phyloP scores from a whole-genome alignment of 345 rosid species.

The Aquilaria yunnanensis region DNA sequence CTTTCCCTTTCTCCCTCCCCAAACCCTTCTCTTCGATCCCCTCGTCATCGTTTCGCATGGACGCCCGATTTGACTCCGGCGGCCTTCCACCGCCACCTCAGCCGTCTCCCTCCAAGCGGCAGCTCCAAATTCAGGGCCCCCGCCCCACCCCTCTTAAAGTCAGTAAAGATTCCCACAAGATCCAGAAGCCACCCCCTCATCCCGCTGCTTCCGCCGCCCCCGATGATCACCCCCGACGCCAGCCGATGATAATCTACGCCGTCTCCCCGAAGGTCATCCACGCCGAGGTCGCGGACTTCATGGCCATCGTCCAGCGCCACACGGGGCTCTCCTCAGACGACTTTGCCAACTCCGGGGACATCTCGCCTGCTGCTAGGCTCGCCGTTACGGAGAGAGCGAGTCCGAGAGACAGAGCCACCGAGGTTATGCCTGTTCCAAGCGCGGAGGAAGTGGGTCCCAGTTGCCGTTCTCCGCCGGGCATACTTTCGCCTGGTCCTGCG shows the following conservation, averaged over 20 bases:
- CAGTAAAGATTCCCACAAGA: conserved; percentile 56
- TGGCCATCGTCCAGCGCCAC: conserved; percentile 82
- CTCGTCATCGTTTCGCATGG: conserved; percentile 22
- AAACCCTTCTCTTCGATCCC: not conserved
- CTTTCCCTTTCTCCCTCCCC: not conserved
- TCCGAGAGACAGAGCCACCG: conserved; percentile 44
- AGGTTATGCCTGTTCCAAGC: conserved; percentile 17
- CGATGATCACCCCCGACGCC: conserved; percentile 18
- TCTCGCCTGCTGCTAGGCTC: conserved; percentile 80
- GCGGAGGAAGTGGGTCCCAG: conserved; percentile 28
- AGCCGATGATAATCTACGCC: conserved; percentile 74
- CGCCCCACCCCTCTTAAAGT: conserved; percentile 69
- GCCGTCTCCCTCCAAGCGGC: conserved; percentile 23
- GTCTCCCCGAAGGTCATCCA: conserved; percentile 78
- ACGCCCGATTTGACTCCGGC: conserved; percentile 19
- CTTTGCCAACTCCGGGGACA: conserved; percentile 35
- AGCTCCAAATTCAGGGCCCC: conserved; percentile 62
- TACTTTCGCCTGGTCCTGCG: conserved; percentile 73
- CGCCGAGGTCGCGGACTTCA: conserved; percentile 55
- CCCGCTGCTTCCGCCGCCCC: conserved; percentile 15
- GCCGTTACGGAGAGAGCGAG: conserved; percentile 71
- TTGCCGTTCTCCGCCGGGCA: conserved; percentile 38
- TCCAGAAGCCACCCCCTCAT: conserved; percentile 45
- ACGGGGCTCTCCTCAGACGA: conserved; percentile 59
- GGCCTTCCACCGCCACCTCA: conserved; percentile 19